These are phyloP conservation scores for Aspergillus eucalypticola DNA, from an alignment of 2,329 filamentous ascomycete genomes.

Conservation along the genomic window DNA sequence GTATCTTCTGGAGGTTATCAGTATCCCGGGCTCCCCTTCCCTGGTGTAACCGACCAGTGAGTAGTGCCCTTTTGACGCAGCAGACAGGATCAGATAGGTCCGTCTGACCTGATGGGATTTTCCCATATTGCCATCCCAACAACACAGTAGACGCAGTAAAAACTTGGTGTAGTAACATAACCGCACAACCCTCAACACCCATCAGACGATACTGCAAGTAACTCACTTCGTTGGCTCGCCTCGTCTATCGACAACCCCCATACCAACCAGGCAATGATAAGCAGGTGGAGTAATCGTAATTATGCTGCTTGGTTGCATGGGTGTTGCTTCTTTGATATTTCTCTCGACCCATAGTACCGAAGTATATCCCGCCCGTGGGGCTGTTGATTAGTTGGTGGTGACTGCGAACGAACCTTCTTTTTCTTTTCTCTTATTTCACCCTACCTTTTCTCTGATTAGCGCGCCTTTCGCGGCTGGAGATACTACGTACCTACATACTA, in stretches of 20 bases:
- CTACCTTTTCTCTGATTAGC: not conserved
- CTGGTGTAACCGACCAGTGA: not conserved
- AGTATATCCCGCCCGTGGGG: not conserved
- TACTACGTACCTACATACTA: not conserved
- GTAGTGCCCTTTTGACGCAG: not conserved
- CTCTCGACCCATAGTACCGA: not conserved
- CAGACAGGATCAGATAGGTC: not conserved
- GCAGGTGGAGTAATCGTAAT: too few species aligned
- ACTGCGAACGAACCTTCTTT: not conserved
- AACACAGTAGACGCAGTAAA: too few species aligned
- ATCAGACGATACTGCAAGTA: not conserved
- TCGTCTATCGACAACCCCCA: not conserved
- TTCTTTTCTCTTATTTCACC: not conserved
- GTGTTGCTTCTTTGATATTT: too few species aligned
- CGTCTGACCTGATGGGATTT: too few species aligned
- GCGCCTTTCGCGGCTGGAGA: slow-evolving; percentile 1
- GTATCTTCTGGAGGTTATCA: not conserved
- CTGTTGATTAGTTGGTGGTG: not conserved
- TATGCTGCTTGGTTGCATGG: too few species aligned
- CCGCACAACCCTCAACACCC: not conserved
- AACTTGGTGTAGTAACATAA: too few species aligned
- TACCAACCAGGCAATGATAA: not conserved
- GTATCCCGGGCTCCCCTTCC: not conserved
- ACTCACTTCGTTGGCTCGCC: not conserved
- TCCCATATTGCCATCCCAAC: not conserved